Percentiles rank a stretch among this genome's conserved stretches.
phyloP scores from a whole-genome alignment of 2,329 filamentous ascomycete species.

The Dothistroma septosporum region DNA sequence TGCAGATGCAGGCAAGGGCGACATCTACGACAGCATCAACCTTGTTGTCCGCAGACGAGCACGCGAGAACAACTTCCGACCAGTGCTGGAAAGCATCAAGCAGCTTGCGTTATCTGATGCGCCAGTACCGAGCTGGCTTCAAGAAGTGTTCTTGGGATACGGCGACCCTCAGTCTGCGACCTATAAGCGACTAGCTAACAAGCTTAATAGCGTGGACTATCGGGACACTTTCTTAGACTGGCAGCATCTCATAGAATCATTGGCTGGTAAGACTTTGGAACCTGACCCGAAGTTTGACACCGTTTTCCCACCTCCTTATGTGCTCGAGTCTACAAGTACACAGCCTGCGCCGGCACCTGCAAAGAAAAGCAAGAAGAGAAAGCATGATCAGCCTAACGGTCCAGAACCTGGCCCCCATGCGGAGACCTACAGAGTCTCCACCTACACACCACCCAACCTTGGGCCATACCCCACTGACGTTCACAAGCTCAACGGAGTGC shows the following conservation, averaged over 20 bases:
- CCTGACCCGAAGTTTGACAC: constrained; percentile 65
- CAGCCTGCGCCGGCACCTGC: constrained; percentile 48
- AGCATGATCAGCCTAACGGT: constrained; percentile 69
- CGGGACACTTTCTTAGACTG: constrained; percentile 93
- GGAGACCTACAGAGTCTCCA: constrained; percentile 74
- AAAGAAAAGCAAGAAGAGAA: constrained; percentile 75
- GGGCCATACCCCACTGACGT: constrained; percentile 85
- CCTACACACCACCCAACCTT: constrained; percentile 81
- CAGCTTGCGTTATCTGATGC: constrained; percentile 80
- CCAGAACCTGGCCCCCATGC: constrained; percentile 55
- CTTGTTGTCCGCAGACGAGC: constrained; percentile 76
- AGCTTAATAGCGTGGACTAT: constrained; percentile 76
- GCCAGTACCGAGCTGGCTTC: constrained; percentile 83
- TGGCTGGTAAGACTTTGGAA: constrained; percentile 83
- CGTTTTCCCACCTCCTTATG: constrained; percentile 82
- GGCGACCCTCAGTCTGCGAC: constrained; percentile 85
- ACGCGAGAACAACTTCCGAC: constrained; percentile 95
- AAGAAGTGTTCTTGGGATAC: constrained; percentile 96
- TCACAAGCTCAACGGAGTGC: constrained; percentile 74
- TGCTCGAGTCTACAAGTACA: constrained; percentile 58
- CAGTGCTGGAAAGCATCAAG: constrained; percentile 86
- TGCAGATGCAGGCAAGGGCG: constrained; percentile 61
- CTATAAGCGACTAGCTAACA: constrained; percentile 76
- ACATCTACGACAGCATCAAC: constrained; percentile 82
- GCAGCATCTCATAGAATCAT: constrained; percentile 85